Conservation (phyloP, 805 yeast genomes). For the Sugiyamaella qingdaonensis region DNA sequence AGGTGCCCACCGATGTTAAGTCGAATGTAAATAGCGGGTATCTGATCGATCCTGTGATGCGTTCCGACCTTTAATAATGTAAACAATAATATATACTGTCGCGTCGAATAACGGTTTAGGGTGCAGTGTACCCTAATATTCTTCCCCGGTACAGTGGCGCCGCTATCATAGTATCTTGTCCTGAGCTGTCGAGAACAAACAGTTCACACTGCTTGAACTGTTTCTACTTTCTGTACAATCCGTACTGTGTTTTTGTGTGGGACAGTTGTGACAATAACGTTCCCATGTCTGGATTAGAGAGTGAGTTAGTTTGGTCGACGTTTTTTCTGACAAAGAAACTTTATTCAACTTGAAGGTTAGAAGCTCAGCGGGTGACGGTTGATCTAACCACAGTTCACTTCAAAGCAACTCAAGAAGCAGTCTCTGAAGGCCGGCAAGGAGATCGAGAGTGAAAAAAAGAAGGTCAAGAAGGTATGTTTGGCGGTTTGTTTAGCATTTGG, state of each 20-base stretch:
- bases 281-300: constrained; percentile 41
- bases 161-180: background rate
- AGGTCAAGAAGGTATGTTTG: constrained; percentile 61
- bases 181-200: background rate
- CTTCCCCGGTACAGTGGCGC: constrained; percentile 2
- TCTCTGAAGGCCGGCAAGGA: constrained; percentile 89
- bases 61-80: background rate
- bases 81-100: background rate
- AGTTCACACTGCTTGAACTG: background rate
- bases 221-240: background rate
- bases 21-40: no score
- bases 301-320: constrained; percentile 28
- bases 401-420: constrained; percentile 87
- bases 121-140: background rate
- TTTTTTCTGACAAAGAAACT: constrained; percentile 30
- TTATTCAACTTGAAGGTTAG: constrained; percentile 57
- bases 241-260: background rate
- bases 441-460: constrained; percentile 78
- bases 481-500: background rate
- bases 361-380: constrained; percentile 2
- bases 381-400: constrained; percentile 61
- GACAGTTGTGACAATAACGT: background rate
- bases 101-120: background rate
- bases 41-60: no score
- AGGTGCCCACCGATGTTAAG: no score